These are phyloP conservation scores for Phytophthora parvispora DNA, from an alignment of 352 stramenopile species.

Conservation along the genomic window DNA sequence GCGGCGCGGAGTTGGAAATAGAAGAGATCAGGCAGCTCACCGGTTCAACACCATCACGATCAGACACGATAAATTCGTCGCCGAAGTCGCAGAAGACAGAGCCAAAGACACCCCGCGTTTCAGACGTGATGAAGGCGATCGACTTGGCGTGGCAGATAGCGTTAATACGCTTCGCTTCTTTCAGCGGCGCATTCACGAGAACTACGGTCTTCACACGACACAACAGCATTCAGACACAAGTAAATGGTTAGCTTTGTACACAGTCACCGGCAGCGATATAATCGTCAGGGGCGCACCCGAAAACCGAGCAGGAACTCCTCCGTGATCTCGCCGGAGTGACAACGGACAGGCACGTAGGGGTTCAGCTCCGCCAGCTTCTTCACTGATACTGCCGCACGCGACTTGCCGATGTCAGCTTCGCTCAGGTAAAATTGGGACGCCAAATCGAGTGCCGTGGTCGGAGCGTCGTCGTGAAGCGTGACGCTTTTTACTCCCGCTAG, in stretches of 20 bases:
- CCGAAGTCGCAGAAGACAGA: constrained; percentile 99
- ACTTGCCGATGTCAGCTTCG: constrained; percentile 87
- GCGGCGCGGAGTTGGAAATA: constrained; percentile 86
- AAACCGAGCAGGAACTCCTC: constrained; percentile 79
- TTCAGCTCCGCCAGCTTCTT: constrained; percentile 97
- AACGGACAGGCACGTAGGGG: constrained; percentile 94
- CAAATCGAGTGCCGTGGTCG: constrained; percentile 89
- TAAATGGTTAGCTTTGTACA: not conserved
- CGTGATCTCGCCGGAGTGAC: constrained; percentile 73
- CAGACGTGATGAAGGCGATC: constrained; percentile 95
- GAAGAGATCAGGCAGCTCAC: constrained; percentile 95
- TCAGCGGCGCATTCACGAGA: constrained; percentile 83
- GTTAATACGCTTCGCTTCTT: constrained; percentile 81
- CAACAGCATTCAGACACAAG: not conserved
- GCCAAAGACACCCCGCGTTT: constrained; percentile 95
- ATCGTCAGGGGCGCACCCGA: constrained; percentile 42
- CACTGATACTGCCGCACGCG: constrained; percentile 88
- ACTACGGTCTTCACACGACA: constrained; percentile 72
- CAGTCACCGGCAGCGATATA: not conserved
- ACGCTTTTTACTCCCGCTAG: constrained; percentile 97
- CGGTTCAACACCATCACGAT: constrained; percentile 96
- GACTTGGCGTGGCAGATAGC: constrained; percentile 85
- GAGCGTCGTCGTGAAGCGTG: constrained; percentile 95
- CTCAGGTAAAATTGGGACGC: constrained; percentile 98
- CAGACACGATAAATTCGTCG: constrained; percentile 93